phyloP scores from a whole-genome alignment of 1,139 yeast species.

The Sugiyamaella paludigena region DNA sequence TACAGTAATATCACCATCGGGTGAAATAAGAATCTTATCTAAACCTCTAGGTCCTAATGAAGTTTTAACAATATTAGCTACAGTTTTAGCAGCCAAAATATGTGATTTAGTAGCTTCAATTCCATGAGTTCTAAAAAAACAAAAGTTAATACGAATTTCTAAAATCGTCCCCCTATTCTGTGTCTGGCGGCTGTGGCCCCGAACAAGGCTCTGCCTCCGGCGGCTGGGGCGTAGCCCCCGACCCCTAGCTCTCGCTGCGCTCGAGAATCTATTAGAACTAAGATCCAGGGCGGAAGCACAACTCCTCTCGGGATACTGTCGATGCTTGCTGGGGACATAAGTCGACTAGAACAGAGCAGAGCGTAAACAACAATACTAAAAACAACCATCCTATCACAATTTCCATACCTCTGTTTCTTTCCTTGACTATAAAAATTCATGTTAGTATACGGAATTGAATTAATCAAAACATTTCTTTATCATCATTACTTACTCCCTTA shows the following conservation, averaged over 20 bases:
- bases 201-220: slow-evolving; percentile 3
- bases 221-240: slow-evolving; percentile 7
- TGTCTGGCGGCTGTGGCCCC: no score
- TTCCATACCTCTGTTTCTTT: slow-evolving; percentile 57
- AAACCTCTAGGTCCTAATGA: slow-evolving; percentile 98
- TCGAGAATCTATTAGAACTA: no score
- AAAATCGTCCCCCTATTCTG: no score
- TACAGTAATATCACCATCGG: slow-evolving; percentile 96
- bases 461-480: background rate
- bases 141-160: no score
- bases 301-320: no score
- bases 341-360: no score
- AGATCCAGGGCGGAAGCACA: no score
- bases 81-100: slow-evolving; percentile 93
- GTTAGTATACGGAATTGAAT: background rate
- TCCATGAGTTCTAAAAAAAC: slow-evolving; percentile 77
- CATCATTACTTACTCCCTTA: slow-evolving; percentile 55
- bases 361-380: no score
- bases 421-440: slow-evolving; percentile 55
- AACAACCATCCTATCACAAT: background rate
- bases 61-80: slow-evolving; percentile 86
- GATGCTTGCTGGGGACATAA: no score
- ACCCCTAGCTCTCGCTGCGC: slow-evolving; percentile 1
- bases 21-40: slow-evolving; percentile 88
- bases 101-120: slow-evolving; percentile 91